Base-by-base conservation (phyloP, 495 filamentous ascomycete genomes). In the Lentithecium fluviatile region DNA sequence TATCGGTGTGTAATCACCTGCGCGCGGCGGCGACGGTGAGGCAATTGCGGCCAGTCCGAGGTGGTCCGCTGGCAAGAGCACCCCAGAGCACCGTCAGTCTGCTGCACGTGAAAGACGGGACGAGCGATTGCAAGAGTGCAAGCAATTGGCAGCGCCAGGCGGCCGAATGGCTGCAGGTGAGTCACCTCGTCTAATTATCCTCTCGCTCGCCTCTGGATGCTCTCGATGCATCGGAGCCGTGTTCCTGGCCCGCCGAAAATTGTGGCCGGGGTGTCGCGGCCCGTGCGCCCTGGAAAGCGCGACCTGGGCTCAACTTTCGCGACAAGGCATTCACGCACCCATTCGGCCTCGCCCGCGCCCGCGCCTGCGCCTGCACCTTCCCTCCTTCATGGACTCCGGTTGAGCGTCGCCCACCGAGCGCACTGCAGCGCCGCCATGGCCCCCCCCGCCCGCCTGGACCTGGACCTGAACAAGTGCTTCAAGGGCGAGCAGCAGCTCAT, bases 391-490 rank as follows among this genome's bases (percentile, higher is more conserved):
- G 65, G 65, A 55, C 48, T 17, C 17, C 24, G n/a, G 42, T 12
- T 57, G 23, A 48, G 15, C 23, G 52, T 15, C 45, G 6, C 20
- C 20, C 37, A 24, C 21, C 45, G 38, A 43, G 65, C 65, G 60
- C 60, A 68, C 45, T 54, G 38, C 45, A 49, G 65, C 65, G 65
- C 65, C 26, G 38, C 19, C 50, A 68, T 68, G 65, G 61, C 65
- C 32, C 65, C 65, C 56, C 45, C 23, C n/a, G 13, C 32, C 25
- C 43, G 47, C 26, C 45, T 26, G 21, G 60, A 55, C 8, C 40
- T 61, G 29, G 52, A 53, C 43, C 60, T 68, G 34, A 45, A 49
- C 11, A 51, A 64, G 36, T 68, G 65, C 51, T 62, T 68, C 42
- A 65, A 34, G 15, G 60, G 65, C 13, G 57, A 68, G 57, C 45